Conservation (phyloP, 1,284 basidiomycete genomes). For the Mycosarcoma mackinlayi region DNA sequence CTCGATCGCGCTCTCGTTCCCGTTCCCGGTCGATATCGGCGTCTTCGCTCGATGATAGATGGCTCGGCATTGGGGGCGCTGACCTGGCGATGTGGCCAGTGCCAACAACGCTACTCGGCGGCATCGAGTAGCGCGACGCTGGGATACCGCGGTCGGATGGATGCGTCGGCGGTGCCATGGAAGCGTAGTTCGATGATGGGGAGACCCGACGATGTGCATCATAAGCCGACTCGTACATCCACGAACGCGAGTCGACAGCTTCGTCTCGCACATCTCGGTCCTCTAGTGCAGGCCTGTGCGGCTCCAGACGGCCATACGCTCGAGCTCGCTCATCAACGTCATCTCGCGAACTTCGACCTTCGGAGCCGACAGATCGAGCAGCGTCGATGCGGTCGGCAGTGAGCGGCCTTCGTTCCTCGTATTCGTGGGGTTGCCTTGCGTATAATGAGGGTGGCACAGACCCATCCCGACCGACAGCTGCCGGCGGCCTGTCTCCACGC, state of each 20-base stretch:
- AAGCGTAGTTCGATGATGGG: slow-evolving; percentile 23
- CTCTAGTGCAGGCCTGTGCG: slow-evolving; percentile 14
- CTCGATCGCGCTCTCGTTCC: slow-evolving; percentile 23
- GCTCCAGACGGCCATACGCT: slow-evolving; percentile 22
- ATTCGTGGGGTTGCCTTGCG: slow-evolving; percentile 13
- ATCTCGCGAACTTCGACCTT: slow-evolving; percentile 8
- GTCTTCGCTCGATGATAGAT: slow-evolving; percentile 21
- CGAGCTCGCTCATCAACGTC: slow-evolving; percentile 15
- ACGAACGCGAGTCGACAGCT: slow-evolving; percentile 17
- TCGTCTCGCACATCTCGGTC: slow-evolving; percentile 19
- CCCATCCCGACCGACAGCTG: slow-evolving; percentile 16
- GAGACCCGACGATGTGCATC: slow-evolving; percentile 32
- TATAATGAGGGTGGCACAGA: slow-evolving; percentile 31
- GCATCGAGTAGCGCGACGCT: slow-evolving; percentile 38
- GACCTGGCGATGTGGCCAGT: slow-evolving; percentile 23
- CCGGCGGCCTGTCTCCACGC: slow-evolving; percentile 4
- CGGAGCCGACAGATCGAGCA: slow-evolving; percentile 15
- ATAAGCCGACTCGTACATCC: slow-evolving; percentile 39
- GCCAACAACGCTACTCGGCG: slow-evolving; percentile 20
- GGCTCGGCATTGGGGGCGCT: slow-evolving; percentile 19
- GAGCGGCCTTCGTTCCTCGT: slow-evolving; percentile 30
- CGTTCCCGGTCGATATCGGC: slow-evolving; percentile 10
- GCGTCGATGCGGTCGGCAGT: slow-evolving; percentile 25
- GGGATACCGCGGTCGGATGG: slow-evolving; percentile 30
- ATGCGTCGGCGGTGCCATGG: slow-evolving; percentile 44